These are phyloP conservation scores for Yamadazyma atmosphaerica DNA, from an alignment of 1,139 yeast species.

Conservation along the genomic window DNA sequence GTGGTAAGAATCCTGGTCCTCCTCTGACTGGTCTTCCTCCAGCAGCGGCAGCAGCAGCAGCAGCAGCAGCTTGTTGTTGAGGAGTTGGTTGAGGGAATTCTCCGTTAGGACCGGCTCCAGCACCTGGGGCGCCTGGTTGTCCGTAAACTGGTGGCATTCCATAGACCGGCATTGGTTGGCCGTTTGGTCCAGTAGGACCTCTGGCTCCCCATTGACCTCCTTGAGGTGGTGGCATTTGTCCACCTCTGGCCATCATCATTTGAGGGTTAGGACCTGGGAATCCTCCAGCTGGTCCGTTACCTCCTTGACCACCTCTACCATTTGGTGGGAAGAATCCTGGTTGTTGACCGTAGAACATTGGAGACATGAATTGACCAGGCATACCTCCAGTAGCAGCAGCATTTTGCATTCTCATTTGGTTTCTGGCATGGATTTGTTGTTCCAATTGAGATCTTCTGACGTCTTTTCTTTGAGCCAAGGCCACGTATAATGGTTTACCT, in stretches of 20 bases:
- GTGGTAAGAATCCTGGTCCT: conserved; percentile 44
- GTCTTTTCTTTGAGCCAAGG: conserved; percentile 98
- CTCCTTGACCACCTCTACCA: conserved; percentile 62
- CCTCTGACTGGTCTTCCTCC: conserved; percentile 16
- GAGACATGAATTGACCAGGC: conserved; percentile 95
- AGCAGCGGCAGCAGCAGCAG: conserved; percentile 5
- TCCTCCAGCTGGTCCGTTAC: conserved; percentile 44
- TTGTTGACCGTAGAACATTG: conserved; percentile 91
- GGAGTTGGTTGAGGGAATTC: conserved; percentile 24
- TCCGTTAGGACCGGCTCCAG: conserved; percentile 31
- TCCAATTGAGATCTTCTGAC: conserved; percentile 96
- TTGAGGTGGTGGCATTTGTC: conserved; percentile 66
- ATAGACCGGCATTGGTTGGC: conserved; percentile 78
- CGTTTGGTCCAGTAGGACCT: conserved; percentile 65
- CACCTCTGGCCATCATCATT: conserved; percentile 75
- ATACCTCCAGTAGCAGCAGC: conserved; percentile 85
- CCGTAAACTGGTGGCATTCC: conserved; percentile 80
- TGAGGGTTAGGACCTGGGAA: conserved; percentile 81
- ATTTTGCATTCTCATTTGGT: conserved; percentile 98
- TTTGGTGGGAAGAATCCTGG: conserved; percentile 81
- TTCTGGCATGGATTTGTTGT: conserved; percentile 98
- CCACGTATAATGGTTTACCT: conserved; percentile 97
- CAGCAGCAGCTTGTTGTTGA: conserved; percentile 6
- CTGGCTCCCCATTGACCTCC: conserved; percentile 68
- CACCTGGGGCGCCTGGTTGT: conserved; percentile 17